phyloP scores from a whole-genome alignment of 2,329 filamentous ascomycete genomes.

The Fusarium armeniacum region DNA sequence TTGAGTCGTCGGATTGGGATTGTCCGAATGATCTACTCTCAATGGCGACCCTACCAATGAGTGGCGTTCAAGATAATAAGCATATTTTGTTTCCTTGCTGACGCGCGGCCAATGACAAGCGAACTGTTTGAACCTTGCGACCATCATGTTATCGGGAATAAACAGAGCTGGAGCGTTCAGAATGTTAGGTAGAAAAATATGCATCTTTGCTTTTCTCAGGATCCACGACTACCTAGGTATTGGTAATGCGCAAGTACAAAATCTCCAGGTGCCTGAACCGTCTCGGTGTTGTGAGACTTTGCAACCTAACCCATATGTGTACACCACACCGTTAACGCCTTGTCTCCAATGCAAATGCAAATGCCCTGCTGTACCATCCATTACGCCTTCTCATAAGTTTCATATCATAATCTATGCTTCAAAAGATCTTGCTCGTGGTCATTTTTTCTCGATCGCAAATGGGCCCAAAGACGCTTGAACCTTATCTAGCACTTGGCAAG shows the following conservation, averaged over 20 bases:
- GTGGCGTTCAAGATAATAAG: slow-evolving; percentile 1
- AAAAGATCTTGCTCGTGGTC: background rate
- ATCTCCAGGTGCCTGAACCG: slow-evolving; percentile 9
- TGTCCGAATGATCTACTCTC: slow-evolving; percentile 21
- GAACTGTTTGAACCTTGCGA: slow-evolving; percentile 31
- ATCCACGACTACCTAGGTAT: background rate
- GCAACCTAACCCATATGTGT: slow-evolving; percentile 16
- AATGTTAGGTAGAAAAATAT: background rate
- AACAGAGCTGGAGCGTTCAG: background rate
- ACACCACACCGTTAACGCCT: slow-evolving; percentile 32
- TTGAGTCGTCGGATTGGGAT: slow-evolving; percentile 17
- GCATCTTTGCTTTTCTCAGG: background rate
- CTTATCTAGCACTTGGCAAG: background rate
- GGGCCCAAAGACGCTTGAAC: background rate
- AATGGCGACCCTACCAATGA: slow-evolving; percentile 33
- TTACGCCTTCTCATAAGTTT: slow-evolving; percentile 18
- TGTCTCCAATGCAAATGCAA: slow-evolving; percentile 45
- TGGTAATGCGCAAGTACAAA: background rate
- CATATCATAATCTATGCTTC: slow-evolving; percentile 3
- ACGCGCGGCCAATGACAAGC: slow-evolving; percentile 41
- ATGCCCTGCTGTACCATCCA: slow-evolving; percentile 20
- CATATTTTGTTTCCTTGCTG: slow-evolving; percentile 1
- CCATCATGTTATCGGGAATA: slow-evolving; percentile 13
- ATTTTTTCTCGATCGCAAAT: background rate
- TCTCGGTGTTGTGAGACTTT: slow-evolving; percentile 10